Conservation (phyloP, 306 rosid species). For the Astragalus membranaceus region DNA sequence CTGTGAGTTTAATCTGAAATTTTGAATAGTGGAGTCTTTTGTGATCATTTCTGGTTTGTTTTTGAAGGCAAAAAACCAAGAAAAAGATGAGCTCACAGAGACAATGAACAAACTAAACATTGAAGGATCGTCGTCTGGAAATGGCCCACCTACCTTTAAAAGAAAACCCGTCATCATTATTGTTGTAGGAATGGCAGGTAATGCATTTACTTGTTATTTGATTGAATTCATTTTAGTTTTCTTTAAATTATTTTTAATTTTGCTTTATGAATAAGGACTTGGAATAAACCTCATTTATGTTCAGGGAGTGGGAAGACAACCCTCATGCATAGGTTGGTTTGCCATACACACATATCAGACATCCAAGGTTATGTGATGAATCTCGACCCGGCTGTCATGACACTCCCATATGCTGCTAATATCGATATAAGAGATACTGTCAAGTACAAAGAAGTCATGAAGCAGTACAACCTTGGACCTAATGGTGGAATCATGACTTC, state of each 20-base stretch:
- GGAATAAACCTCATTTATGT: slow-evolving; percentile 16
- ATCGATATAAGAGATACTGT: slow-evolving; percentile 95
- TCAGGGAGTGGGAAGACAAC: slow-evolving; percentile 95
- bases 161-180: slow-evolving; percentile 76
- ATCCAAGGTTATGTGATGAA: slow-evolving; percentile 73
- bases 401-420: slow-evolving; percentile 71
- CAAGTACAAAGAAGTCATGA: slow-evolving; percentile 90
- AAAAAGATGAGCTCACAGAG: slow-evolving; percentile 48
- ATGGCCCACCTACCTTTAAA: slow-evolving; percentile 41
- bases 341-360: slow-evolving; percentile 49
- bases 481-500: slow-evolving; percentile 96
- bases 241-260: not conserved
- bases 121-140: slow-evolving; percentile 55
- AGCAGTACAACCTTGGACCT: slow-evolving; percentile 93
- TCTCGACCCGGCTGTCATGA: slow-evolving; percentile 92
- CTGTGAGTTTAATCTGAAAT: not conserved
- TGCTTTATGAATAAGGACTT: not conserved
- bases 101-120: slow-evolving; percentile 57
- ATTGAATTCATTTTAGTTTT: not conserved
- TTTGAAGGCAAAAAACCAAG: slow-evolving; percentile 44
- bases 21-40: not conserved
- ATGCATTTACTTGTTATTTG: not conserved
- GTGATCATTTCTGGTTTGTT: slow-evolving; percentile 11
- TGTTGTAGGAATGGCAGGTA: slow-evolving; percentile 94
- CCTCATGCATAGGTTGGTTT: slow-evolving; percentile 68